Evolutionary conservation across 129 eudicot species (phyloP).

Genomic region (Pseudognaphalium luteoalbum): DNA sequence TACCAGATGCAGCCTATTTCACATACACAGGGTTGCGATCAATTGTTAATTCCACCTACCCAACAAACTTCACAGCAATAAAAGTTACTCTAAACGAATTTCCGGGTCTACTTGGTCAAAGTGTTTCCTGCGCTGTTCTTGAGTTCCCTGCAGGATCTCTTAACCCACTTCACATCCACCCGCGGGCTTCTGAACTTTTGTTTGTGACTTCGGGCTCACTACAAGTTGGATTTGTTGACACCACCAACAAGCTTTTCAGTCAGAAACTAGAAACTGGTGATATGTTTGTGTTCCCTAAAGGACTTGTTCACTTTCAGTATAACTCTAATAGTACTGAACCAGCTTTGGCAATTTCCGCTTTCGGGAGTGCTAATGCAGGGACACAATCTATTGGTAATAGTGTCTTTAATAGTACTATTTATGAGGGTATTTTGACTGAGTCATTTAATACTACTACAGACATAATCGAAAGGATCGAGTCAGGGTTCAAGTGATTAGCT

Average conservation of each 20-base stretch:
- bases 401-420: conserved; percentile 38
- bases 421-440: conserved; percentile 32
- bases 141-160: conserved; percentile 38
- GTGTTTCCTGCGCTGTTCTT: conserved; percentile 39
- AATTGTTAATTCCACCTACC: conserved; percentile 17
- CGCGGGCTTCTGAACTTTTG: conserved; percentile 43
- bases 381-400: conserved; percentile 37
- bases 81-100: conserved; percentile 36
- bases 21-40: conserved; percentile 34
- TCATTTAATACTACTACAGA: conserved; percentile 36
- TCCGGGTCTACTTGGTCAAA: conserved; percentile 32
- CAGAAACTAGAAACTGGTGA: conserved; percentile 29
- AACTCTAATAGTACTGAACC: conserved; percentile 11
- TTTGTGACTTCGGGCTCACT: conserved; percentile 34
- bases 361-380: conserved; percentile 46
- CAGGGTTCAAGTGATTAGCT: conserved; percentile 31
- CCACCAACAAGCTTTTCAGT: conserved; percentile 35
- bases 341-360: conserved; percentile 15
- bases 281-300: conserved; percentile 43
- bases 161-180: conserved; percentile 46
- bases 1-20: conserved; percentile 25
- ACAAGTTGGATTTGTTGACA: conserved; percentile 44
- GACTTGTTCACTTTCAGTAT: conserved; percentile 44
- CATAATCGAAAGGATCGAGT: conserved; percentile 34
- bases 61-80: conserved; percentile 17